Evolutionary conservation across 1,284 basidiomycete species (phyloP).

Genomic region (Cutaneotrichosporon dermatis): DNA sequence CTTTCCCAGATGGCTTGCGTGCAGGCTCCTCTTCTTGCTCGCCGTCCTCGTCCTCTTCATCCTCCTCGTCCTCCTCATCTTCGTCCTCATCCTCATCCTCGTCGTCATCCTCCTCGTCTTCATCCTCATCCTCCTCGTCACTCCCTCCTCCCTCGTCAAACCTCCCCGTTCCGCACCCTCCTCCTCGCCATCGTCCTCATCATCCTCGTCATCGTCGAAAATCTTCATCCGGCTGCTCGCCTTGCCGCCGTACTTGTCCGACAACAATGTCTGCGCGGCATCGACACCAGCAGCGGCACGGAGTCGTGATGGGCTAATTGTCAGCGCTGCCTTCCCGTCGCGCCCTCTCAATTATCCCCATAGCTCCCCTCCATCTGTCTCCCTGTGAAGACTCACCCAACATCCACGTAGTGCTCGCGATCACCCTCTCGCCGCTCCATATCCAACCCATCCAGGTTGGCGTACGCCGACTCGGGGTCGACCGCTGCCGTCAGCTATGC

Average conservation of each 20-base stretch:
- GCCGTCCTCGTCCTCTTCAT: slow-evolving; percentile 44
- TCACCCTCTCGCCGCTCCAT: slow-evolving; percentile 25
- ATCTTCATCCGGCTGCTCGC: slow-evolving; percentile 62
- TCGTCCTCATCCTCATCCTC: slow-evolving; percentile 49
- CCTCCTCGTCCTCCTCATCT: slow-evolving; percentile 50
- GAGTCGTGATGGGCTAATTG: slow-evolving; percentile 61
- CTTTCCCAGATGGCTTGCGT: slow-evolving; percentile 15
- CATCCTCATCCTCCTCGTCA: slow-evolving; percentile 32
- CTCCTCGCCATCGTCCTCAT: slow-evolving; percentile 30
- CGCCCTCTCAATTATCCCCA: no score
- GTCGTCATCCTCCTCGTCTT: slow-evolving; percentile 33
- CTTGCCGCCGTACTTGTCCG: slow-evolving; percentile 65
- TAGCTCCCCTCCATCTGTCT: no score
- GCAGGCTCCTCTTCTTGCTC: slow-evolving; percentile 41
- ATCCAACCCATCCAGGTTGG: slow-evolving; percentile 38
- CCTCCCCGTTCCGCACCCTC: no score
- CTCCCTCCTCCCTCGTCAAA: no score
- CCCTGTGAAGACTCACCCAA: slow-evolving; percentile 58
- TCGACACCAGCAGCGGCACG: slow-evolving; percentile 57
- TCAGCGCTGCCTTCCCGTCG: no score
- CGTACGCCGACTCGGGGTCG: slow-evolving; percentile 67
- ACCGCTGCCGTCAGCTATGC: slow-evolving; percentile 27
- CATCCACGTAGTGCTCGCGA: slow-evolving; percentile 74
- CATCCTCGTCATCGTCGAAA: slow-evolving; percentile 46
- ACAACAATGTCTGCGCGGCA: slow-evolving; percentile 53